Evolutionary conservation across 306 rosid species (phyloP).

Genomic region (Corylus americana): DNA sequence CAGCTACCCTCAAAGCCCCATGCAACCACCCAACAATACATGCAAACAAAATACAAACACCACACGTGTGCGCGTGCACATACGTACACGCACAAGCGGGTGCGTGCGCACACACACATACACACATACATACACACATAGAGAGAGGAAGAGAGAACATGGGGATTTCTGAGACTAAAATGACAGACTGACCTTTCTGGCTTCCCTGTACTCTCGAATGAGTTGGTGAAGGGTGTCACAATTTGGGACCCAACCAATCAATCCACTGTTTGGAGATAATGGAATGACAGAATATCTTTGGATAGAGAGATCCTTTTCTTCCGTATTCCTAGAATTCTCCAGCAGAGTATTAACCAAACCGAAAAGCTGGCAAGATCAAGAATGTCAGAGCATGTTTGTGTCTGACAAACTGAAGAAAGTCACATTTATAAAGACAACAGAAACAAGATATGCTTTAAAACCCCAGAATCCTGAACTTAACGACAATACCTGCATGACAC

Average conservation of each 20-base stretch:
- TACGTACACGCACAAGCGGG: neutral
- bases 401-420: slow-evolving; percentile 12
- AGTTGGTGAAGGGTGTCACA: slow-evolving; percentile 92
- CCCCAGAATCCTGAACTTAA: neutral
- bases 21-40: neutral
- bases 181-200: slow-evolving; percentile 74
- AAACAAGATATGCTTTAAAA: neutral
- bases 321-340: slow-evolving; percentile 79
- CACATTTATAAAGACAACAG: neutral
- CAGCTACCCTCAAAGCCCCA: slow-evolving; percentile 14
- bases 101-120: neutral
- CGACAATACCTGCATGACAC: slow-evolving; percentile 90
- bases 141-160: neutral
- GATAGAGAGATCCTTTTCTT: slow-evolving; percentile 83
- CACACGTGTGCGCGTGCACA: neutral
- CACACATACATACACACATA: neutral
- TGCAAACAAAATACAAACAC: slow-evolving; percentile 3
- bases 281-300: slow-evolving; percentile 90
- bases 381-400: slow-evolving; percentile 20
- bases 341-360: slow-evolving; percentile 94
- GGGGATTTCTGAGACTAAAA: neutral
- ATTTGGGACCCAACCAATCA: slow-evolving; percentile 97
- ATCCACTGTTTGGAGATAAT: slow-evolving; percentile 93
- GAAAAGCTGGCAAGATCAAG: slow-evolving; percentile 64
- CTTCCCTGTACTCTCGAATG: slow-evolving; percentile 90